Base-by-base conservation (phyloP, 2,329 filamentous ascomycete species). In the Salinomyces thailandicus region DNA sequence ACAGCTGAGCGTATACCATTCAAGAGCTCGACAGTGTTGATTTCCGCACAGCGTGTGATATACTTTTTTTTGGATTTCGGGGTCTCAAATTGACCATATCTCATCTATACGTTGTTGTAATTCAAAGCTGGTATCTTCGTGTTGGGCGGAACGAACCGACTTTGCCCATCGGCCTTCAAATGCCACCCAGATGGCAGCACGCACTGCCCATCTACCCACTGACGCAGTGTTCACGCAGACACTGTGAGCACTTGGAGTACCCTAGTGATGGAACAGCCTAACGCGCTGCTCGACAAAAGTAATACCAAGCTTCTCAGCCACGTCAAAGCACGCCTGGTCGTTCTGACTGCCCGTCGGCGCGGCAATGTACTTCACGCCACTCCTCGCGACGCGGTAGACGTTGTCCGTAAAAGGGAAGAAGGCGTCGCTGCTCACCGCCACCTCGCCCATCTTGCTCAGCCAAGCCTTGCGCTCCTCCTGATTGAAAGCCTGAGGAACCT, bases 381-480 rank as follows among this genome's bases (percentile, higher is more conserved):
- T 93, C 53, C 85, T 75, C 44, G 77, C 78, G 35, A 86, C 84
- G 49, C 91, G 79, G 76, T 93, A 95, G 48, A 98, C 82, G 55
- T 98, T 98, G 71, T 98, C 91, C 55, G 85, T 85, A 67, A 98
- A 98, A 49, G 91, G 91, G 77, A 98, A 98, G 65, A 98, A 98
- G 47, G 91, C 91, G 62, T 98, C 91, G 47, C 85, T 93, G 36
- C 85, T 93, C 37, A 94, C 76, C 37, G 81, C 85, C 19, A 98
- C 91, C 36, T 83, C 73, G 43, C 70, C 72, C 51, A 96, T 68
- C 71, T 93, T 83, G 14, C 18, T 66, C 55, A 93, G 72, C 91
- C 91, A 98, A 47, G 77, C 79, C 39, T 81, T 75, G 51, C 85
- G 78, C 74, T 98, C 91, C 54, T 87, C 77, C 15, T 75, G 66